Evolutionary conservation across 306 rosid species (phyloP).

Genomic region (Pyrus pyrifolia): DNA sequence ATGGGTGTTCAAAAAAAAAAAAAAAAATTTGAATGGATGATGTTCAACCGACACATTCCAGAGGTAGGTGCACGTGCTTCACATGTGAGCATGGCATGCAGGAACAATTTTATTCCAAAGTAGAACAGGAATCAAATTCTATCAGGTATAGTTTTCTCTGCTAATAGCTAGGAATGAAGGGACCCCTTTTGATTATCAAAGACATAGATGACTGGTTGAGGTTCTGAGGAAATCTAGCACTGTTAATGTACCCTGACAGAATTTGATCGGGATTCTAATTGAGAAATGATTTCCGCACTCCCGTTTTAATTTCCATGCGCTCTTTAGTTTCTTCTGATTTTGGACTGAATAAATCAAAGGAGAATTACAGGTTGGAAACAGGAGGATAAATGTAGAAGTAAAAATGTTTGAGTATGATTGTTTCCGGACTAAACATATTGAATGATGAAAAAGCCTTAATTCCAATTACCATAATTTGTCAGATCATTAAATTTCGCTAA

Average conservation of each 20-base stretch:
- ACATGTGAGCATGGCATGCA: not conserved
- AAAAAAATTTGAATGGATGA: not conserved
- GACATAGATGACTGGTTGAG: not conserved
- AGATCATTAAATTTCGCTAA: not conserved
- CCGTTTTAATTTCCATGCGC: too few species aligned
- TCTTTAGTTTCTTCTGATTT: too few species aligned
- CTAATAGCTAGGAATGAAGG: not conserved
- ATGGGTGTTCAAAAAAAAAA: not conserved
- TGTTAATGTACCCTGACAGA: too few species aligned
- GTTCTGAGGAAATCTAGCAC: not conserved
- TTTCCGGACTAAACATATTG: not conserved
- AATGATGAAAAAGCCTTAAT: not conserved
- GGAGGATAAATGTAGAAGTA: too few species aligned
- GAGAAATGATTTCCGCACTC: too few species aligned
- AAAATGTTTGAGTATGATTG: not conserved
- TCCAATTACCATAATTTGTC: too few species aligned
- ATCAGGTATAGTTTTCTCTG: not conserved
- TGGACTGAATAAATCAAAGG: too few species aligned
- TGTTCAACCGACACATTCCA: not conserved
- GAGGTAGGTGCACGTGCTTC: not conserved
- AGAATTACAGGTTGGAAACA: too few species aligned
- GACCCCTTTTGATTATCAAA: not conserved
- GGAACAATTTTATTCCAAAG: not conserved
- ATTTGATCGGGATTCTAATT: too few species aligned
- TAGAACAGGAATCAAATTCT: not conserved